phyloP scores from a whole-genome alignment of 768 basidiomycete species.

The Neoboletus subvelutipes region DNA sequence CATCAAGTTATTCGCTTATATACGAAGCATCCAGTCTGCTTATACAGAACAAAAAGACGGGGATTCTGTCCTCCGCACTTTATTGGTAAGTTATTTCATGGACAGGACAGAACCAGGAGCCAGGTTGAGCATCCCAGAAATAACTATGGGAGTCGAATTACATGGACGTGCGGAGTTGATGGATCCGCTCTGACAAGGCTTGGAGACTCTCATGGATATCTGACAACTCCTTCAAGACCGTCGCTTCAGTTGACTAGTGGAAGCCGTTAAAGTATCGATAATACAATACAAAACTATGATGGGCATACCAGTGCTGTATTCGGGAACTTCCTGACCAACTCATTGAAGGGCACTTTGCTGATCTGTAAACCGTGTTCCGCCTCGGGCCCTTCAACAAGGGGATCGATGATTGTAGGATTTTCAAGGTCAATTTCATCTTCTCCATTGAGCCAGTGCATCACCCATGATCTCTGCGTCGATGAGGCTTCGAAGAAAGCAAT shows the following conservation, averaged over 20 bases:
- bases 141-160: background rate
- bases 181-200: conserved; percentile 37
- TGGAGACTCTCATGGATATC: conserved; percentile 48
- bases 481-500: conserved; percentile 77
- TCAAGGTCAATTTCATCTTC: conserved; percentile 60
- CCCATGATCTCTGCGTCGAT: conserved; percentile 56
- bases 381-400: conserved; percentile 55
- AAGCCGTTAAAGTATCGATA: conserved; percentile 2
- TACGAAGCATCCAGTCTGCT: background rate
- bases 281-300: conserved; percentile 1
- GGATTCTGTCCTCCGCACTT: background rate
- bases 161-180: conserved; percentile 23
- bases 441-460: conserved; percentile 64
- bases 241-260: conserved; percentile 67
- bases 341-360: conserved; percentile 65
- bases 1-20: background rate
- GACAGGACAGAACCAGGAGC: background rate
- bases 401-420: conserved; percentile 54
- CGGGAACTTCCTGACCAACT: conserved; percentile 71
- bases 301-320: conserved; percentile 63
- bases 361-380: conserved; percentile 59
- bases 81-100: conserved; percentile 3
- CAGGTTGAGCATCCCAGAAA: background rate
- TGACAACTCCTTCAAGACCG: conserved; percentile 62
- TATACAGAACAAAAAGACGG: background rate